Evolutionary conservation across 2,329 filamentous ascomycete genomes (phyloP).

Genomic region (Pseudogymnoascus sp.): DNA sequence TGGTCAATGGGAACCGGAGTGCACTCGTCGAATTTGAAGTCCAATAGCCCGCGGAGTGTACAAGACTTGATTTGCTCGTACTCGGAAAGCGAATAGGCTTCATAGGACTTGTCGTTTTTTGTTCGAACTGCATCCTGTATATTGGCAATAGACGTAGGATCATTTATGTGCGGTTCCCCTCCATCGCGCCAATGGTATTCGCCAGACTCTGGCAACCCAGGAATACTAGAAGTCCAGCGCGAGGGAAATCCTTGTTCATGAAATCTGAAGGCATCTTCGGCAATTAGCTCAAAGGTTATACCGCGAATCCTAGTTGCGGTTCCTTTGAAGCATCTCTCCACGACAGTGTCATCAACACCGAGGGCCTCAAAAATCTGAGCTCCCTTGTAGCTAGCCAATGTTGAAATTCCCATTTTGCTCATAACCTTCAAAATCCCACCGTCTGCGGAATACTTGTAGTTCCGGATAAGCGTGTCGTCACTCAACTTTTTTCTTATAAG

Average conservation of each 20-base stretch:
- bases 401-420: slow-evolving; percentile 99
- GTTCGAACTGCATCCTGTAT: slow-evolving; percentile 93
- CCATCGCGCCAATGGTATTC: slow-evolving; percentile 99
- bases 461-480: slow-evolving; percentile 76
- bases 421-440: slow-evolving; percentile 97
- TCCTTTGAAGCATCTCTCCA: slow-evolving; percentile 90
- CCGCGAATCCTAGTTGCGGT: slow-evolving; percentile 92
- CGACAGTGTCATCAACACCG: slow-evolving; percentile 82
- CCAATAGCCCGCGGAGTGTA: slow-evolving; percentile 85
- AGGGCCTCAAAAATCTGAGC: slow-evolving; percentile 97
- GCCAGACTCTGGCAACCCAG: slow-evolving; percentile 81
- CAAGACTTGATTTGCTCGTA: slow-evolving; percentile 97
- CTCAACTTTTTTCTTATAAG: slow-evolving; percentile 84
- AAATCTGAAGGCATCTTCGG: slow-evolving; percentile 87
- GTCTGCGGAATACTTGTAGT: slow-evolving; percentile 95
- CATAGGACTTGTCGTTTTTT: slow-evolving; percentile 98
- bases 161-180: slow-evolving; percentile 90
- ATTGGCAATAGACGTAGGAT: slow-evolving; percentile 89
- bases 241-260: slow-evolving; percentile 90
- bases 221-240: slow-evolving; percentile 64
- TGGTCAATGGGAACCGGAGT: slow-evolving; percentile 86
- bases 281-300: slow-evolving; percentile 87
- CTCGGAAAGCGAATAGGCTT: slow-evolving; percentile 86
- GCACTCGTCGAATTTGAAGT: slow-evolving; percentile 89
- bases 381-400: slow-evolving; percentile 91